These are phyloP conservation scores for Aspergillus panamensis DNA, from an alignment of 495 filamentous ascomycete genomes.

Conservation along the genomic window DNA sequence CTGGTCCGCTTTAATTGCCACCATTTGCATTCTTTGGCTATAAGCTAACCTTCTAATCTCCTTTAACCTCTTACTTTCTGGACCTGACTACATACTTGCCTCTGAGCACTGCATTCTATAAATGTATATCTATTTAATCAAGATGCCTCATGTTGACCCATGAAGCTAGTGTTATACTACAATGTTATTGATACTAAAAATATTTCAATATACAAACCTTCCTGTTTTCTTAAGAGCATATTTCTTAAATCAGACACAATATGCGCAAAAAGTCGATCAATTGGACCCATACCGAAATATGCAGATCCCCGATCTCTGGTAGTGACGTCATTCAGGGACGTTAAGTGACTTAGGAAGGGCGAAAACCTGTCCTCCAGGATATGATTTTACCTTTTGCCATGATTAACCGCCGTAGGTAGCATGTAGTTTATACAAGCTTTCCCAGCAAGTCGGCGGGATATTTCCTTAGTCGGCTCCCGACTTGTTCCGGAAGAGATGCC, in stretches of 20 bases:
- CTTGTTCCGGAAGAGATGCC: constrained; percentile 21
- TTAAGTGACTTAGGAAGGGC: too few relatives aligned
- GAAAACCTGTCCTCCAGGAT: too few relatives aligned
- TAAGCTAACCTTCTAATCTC: neutral
- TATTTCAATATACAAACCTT: too few relatives aligned
- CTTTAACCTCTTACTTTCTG: constrained; percentile 1
- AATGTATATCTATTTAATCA: constrained; percentile 14
- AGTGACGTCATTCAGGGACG: too few relatives aligned
- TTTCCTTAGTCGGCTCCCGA: constrained; percentile 17
- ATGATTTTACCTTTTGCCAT: neutral
- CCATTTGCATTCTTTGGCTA: constrained; percentile 9
- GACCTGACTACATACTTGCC: constrained; percentile 1
- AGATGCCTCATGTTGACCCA: constrained; percentile 14
- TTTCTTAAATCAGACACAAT: too few relatives aligned
- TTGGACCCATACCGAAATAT: too few relatives aligned
- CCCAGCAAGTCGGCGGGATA: constrained; percentile 7
- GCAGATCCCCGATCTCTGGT: too few relatives aligned
- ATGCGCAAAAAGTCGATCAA: too few relatives aligned
- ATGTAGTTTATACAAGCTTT: neutral
- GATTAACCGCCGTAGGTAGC: neutral
- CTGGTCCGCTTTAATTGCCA: constrained; percentile 9
- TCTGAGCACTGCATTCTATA: constrained; percentile 8
- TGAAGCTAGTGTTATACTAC: neutral
- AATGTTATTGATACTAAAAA: too few relatives aligned
- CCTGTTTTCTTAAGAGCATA: too few relatives aligned